Evolutionary conservation across 164 flowering plant genomes (phyloP).

Genomic region (Macadamia integrifolia): DNA sequence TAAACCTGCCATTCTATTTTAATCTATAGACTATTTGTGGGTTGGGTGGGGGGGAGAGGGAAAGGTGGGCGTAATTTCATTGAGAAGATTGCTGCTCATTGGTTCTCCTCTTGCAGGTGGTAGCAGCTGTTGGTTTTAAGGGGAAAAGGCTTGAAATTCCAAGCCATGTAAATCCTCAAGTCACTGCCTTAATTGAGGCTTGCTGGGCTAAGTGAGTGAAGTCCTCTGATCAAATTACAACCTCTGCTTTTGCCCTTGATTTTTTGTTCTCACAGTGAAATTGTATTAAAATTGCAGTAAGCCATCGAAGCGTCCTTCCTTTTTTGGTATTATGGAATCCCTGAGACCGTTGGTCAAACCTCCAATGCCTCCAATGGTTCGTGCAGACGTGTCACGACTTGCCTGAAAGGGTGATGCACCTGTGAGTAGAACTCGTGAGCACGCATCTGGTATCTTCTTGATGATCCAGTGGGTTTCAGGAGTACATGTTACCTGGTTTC

Average conservation of each 20-base stretch:
- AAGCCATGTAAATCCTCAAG: conserved; percentile 54
- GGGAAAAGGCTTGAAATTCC: conserved; percentile 83
- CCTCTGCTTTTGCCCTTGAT: not conserved
- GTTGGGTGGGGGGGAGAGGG: no score
- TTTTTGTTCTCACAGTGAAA: not conserved
- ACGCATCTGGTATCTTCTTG: conserved; percentile 26
- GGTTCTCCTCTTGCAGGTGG: conserved; percentile 45
- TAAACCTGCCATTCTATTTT: no score
- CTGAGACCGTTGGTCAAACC: conserved; percentile 57
- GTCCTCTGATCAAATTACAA: not conserved
- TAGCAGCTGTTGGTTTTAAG: conserved; percentile 86
- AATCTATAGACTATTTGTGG: no score
- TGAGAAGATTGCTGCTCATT: no score
- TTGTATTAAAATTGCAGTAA: conserved; percentile 44
- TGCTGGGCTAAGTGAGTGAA: conserved; percentile 77
- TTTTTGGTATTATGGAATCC: conserved; percentile 61
- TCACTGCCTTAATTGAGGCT: conserved; percentile 67
- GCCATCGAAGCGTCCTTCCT: conserved; percentile 85
- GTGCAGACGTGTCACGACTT: conserved; percentile 31
- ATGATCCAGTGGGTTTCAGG: conserved; percentile 19
- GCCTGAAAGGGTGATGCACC: conserved; percentile 20
- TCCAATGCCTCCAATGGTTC: conserved; percentile 41
- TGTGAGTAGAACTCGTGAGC: conserved; percentile 10
- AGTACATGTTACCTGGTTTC: conserved; percentile 10
- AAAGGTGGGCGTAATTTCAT: no score